Percentiles rank a stretch among this genome's conserved stretches.
phyloP scores from a whole-genome alignment of 176 grass and related monocot species.

The Triticum monococcum region DNA sequence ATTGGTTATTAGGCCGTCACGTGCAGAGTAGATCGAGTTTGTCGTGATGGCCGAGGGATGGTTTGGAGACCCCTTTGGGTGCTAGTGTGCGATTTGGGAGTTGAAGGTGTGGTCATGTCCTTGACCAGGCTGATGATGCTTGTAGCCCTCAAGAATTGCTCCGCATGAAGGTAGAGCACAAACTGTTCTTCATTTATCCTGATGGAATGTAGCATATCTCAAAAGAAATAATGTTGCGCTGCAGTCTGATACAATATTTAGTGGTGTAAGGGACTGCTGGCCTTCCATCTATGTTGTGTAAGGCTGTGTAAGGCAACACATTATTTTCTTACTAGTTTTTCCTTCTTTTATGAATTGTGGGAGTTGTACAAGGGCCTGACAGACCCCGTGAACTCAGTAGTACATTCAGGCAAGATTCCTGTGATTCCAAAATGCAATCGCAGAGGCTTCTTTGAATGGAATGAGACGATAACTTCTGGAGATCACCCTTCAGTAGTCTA shows the following conservation, averaged over 20 bases:
- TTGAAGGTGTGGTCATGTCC: too few relatives aligned
- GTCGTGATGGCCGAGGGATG: too few relatives aligned
- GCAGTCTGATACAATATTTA: neutral
- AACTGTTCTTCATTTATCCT: neutral
- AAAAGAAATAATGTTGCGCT: neutral
- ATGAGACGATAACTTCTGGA: conserved; percentile 29
- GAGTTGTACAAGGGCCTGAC: conserved; percentile 54
- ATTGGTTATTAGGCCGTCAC: too few relatives aligned
- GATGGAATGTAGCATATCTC: conserved; percentile 1
- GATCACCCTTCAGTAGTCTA: conserved; percentile 66
- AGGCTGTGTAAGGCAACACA: neutral
- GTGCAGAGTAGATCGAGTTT: too few relatives aligned
- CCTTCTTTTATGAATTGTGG: conserved; percentile 28
- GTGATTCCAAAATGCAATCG: conserved; percentile 1
- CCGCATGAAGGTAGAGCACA: conserved; percentile 52
- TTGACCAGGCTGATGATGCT: neutral
- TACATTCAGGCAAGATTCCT: conserved; percentile 43
- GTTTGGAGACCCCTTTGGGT: too few relatives aligned
- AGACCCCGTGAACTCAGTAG: conserved; percentile 37
- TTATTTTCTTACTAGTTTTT: neutral
- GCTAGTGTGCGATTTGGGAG: too few relatives aligned
- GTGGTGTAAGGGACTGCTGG: neutral
- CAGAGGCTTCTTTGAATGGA: conserved; percentile 57
- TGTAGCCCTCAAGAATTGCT: conserved; percentile 39
- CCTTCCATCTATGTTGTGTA: neutral